Base-by-base conservation (phyloP, 1,284 basidiomycete species). In the Tylopilus orsonianus region DNA sequence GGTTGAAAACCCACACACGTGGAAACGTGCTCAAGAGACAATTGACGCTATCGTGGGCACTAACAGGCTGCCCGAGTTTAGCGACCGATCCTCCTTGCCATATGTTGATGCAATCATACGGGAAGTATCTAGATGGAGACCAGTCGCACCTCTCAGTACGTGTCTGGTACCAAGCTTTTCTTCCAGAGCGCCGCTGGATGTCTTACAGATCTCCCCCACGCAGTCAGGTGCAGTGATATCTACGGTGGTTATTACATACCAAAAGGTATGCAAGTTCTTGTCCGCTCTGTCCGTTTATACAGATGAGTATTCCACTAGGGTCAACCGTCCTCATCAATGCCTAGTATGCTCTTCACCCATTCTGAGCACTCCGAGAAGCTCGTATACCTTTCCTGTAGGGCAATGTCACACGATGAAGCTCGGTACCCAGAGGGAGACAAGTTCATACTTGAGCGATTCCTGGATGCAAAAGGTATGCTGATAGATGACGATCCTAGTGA, bases 21-120 rank as follows among this genome's bases (percentile, higher is more conserved):
- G 64, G 51, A 57, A 54, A 39, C 60, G 55, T 5, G 68, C 71
- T 0, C 73, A 74, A 38, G 57, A 54, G 6, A 72, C 77, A 30
- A 60, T 78, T 10, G 73, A 76, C 29, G 42, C 54, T 1, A 56
- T 73, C 7, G 44, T 74, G 12, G 72, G 73, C 3, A 44, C 27
- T 0, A 61, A 66, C 2, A 59, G 71, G 8, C 54, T 77, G 0
- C 76, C 77, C 0, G 64, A 58, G 0, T 71, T 73, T 16, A 58
- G 58, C 6, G 76, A 78, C 43, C 56, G 67, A 19, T 46, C 59
- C 1, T 51, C 50, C 0, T 55, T 78, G 30, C 70, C 71, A 0
- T 76, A 74, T 41, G 42, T 75, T 5, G 59, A 64, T 5, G 69
- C 68, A 0, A 48, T 73, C 5, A 39, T 77, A 8, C 68, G 69